Evolutionary conservation across 495 filamentous ascomycete species (phyloP).

Genomic region (Neurospora sp.): DNA sequence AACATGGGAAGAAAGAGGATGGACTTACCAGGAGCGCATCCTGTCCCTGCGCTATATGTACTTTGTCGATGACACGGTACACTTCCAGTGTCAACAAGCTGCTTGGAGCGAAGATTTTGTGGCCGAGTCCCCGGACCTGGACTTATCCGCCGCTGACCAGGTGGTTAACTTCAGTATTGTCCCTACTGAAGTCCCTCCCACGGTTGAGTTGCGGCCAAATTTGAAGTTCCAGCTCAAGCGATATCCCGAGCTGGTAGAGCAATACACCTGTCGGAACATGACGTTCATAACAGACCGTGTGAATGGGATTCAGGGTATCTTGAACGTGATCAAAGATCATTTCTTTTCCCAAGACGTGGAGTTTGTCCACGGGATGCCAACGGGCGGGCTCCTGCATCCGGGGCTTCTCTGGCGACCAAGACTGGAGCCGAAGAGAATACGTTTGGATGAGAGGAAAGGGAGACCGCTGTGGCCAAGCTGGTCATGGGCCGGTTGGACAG

Average conservation of each 20-base stretch:
- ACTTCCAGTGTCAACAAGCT: not conserved
- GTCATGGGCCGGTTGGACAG: not conserved
- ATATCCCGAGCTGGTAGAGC: not conserved
- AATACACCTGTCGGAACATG: not conserved
- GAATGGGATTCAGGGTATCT: not conserved
- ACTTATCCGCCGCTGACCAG: not conserved
- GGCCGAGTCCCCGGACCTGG: not conserved
- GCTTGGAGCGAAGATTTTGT: not conserved
- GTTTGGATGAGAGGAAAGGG: not conserved
- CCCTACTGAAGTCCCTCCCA: not conserved
- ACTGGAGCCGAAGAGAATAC: not conserved
- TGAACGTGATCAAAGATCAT: not conserved
- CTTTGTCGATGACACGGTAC: not conserved
- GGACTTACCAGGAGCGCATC: not conserved
- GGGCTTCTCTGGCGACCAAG: not conserved
- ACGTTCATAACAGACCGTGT: not conserved
- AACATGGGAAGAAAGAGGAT: not conserved
- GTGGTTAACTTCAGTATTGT: not conserved
- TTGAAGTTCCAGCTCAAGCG: not conserved
- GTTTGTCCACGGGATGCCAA: not conserved
- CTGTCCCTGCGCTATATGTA: not conserved
- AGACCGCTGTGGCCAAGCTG: not conserved
- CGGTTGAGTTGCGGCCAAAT: not conserved
- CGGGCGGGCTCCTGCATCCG: not conserved
- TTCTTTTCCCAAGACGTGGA: not conserved